Evolutionary conservation across 1,284 basidiomycete species (phyloP).

Genomic region (Rhizoctonia solani): DNA sequence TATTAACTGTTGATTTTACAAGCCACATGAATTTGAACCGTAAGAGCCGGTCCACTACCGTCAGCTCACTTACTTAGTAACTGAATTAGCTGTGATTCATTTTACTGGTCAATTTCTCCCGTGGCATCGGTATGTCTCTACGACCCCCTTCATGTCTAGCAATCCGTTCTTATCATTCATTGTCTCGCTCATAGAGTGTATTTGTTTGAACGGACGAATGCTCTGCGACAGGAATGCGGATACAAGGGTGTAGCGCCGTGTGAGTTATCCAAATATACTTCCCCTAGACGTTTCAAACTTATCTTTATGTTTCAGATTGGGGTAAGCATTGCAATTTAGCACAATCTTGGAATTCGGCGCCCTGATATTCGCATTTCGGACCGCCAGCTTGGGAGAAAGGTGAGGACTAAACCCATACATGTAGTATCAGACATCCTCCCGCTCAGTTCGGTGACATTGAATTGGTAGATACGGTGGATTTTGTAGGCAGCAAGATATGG

Average conservation of each 20-base stretch:
- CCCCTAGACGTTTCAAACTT: too few species aligned
- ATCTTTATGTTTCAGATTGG: too few species aligned
- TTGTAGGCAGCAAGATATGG: conserved; percentile 6
- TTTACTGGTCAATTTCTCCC: background rate
- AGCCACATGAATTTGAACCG: conserved; percentile 9
- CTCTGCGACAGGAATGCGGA: background rate
- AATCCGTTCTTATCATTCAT: background rate
- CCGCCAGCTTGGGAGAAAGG: conserved; percentile 13
- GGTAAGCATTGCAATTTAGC: background rate
- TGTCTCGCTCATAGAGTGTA: background rate
- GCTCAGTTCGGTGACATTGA: too few species aligned
- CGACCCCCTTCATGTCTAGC: background rate
- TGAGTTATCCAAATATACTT: background rate
- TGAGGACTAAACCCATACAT: too few species aligned
- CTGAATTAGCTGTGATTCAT: conserved; percentile 5
- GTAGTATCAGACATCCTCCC: too few species aligned
- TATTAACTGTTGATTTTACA: background rate
- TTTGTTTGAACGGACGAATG: conserved; percentile 10
- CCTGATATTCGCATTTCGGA: background rate
- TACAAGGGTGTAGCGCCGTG: conserved; percentile 6
- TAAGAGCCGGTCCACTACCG: background rate
- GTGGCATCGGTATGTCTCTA: conserved; percentile 1
- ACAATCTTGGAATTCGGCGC: background rate
- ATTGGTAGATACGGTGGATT: background rate
- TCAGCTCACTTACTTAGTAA: background rate